Base-by-base conservation (phyloP, 2,329 filamentous ascomycete species). In the Cladosporium sp. region DNA sequence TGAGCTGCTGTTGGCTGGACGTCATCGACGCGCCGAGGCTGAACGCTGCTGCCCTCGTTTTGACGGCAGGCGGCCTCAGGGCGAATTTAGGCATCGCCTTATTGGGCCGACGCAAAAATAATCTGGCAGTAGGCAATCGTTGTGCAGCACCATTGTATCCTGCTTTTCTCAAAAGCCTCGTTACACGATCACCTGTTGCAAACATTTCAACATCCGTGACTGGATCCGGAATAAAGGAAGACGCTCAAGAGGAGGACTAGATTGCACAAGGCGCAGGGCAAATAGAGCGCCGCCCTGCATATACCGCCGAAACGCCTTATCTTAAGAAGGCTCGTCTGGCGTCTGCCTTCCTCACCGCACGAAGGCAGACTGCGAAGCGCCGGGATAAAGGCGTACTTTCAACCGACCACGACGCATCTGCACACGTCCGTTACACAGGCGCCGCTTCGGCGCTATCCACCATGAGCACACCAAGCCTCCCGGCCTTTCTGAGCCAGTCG, bases 401-500 rank as follows among this genome's bases (percentile, higher is more conserved):
- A 52, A 46, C 43, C 52, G 46, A 50, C n/a, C 41, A 46, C 44
- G 43, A 43, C n/a, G 43, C 50, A 9, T 38, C 49, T 45, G 54
- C 59, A 53, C 35, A 14, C 22, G 38, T 19, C 46, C 54, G 53
- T 56, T 49, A 53, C 42, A 40, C 46, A 41, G 53, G 50, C 50
- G 54, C 55, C 52, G 58, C 58, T 54, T 53, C 56, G 50, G 54
- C 28, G 37, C 40, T 55, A 37, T 53, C 52, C 4, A 53, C 54
- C 43, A 42, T 46, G 49, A 22, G 33, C 33, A 42, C 28, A 41
- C 49, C 43, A 19, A 62, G 61, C 37, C 67, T 80, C 54, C 79
- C 80, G 18, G 69, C 73, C 11, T 85, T 84, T 65, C 68, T 85
- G 53, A 69, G 68, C 34, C 66, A 77, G 51, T 72, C 68, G 22